These are phyloP conservation scores for Cadophora malorum DNA, from an alignment of 2,329 filamentous ascomycete genomes.

Conservation along the genomic window DNA sequence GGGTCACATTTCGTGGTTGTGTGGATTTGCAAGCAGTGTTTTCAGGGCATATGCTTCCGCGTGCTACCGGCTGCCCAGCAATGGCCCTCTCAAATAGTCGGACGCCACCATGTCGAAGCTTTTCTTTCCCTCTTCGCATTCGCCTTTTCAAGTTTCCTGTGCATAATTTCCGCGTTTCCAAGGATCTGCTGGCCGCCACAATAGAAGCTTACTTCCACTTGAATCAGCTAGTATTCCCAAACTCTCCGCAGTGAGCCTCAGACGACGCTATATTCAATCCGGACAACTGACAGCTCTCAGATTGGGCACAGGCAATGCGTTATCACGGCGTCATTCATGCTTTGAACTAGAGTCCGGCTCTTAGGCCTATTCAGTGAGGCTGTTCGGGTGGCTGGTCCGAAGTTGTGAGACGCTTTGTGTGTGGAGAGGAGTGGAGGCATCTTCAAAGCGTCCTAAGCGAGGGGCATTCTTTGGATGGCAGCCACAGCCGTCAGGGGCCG, in stretches of 20 bases:
- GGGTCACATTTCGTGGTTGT: background rate
- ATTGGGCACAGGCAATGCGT: background rate
- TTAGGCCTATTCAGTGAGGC: background rate
- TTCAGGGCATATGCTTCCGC: background rate
- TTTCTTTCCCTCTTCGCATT: background rate
- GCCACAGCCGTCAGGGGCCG: too few relatives aligned
- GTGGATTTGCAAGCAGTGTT: background rate
- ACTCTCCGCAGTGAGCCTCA: constrained; percentile 4
- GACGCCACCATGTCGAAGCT: constrained; percentile 5
- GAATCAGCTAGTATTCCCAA: constrained; percentile 19
- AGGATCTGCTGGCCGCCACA: constrained; percentile 8
- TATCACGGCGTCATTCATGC: background rate
- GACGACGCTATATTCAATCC: background rate
- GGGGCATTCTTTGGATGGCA: constrained; percentile 2
- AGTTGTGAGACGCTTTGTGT: constrained; percentile 14
- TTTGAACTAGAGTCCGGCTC: background rate
- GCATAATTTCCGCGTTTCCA: background rate
- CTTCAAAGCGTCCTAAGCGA: constrained; percentile 16
- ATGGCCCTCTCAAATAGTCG: background rate
- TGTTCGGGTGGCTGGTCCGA: constrained; percentile 17
- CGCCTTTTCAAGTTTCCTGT: background rate
- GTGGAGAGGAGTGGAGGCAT: constrained; percentile 8
- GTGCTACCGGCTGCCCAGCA: background rate
- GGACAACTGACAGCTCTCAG: constrained; percentile 5
- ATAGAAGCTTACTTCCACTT: constrained; percentile 15